Evolutionary conservation across 1,284 basidiomycete genomes (phyloP), one percentile per base, ranked within the genome.

Genomic region (Earliella scabrosa): DNA sequence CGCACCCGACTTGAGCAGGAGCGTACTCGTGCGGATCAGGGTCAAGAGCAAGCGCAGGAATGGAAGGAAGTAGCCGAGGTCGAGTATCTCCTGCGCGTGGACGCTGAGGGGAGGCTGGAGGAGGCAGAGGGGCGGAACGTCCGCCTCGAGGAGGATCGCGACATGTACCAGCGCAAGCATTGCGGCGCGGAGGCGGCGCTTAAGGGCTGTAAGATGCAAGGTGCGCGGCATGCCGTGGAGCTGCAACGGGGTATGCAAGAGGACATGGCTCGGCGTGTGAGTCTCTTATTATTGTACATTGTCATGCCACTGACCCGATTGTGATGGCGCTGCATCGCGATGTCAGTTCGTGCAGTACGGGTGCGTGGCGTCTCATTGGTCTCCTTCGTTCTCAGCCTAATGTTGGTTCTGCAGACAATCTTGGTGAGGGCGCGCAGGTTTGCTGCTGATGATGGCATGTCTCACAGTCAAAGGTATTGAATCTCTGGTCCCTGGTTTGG

Each of bases 181-280:
- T 44, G 35, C 16, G 53, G 41, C 2, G 43, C 47, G 11, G 47
- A 43, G 26, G 53, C 35, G 35, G 53, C 53, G 4, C 47, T 54
- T 2, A 45, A 34, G 45, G 21, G 47, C 26, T 44, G 41, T 10
- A 40, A 39, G n/a, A 20, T 36, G 1, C 24, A 39, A 13, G 27
- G 27, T 2, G 45, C 40, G 36, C 38, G 27, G 40, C 50, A 21
- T 1, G 50, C 34, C 7, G 7, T 10, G 3, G 23, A 29, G 26
- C n/a, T 23, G 13, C 5, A 18, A 36, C 18, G 21, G 6, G 41
- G 5, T n/a, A 4, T 18, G 4, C 21, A 23, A 8, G 23, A 20
- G 20, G 32, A 21, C 27, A 24, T 35, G 31, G 32, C 16, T 26
- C 18, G 13, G 10, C 13, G 16, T 11, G 45, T 46, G 32, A n/a